Evolutionary conservation across 1,284 basidiomycete species (phyloP), one percentile per base, ranked within the genome.

Genomic region (Cutaneotrichosporon cutaneum): DNA sequence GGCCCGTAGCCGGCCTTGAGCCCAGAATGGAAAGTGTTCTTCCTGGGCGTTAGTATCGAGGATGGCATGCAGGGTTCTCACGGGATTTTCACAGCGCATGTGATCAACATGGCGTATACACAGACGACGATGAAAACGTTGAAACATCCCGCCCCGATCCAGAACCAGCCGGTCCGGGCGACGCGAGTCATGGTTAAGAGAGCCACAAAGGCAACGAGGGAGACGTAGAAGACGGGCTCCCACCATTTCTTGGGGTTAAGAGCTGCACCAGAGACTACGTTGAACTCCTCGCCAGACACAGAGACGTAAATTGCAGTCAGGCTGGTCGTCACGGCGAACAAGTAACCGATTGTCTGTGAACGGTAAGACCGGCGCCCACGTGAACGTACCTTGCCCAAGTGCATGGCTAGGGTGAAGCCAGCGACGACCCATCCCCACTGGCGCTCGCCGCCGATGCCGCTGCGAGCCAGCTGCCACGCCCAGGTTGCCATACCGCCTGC

Each of bases 401-500:
- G 77, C 35, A 72, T 73, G 2, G 74, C 77, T 42, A 78, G 68
- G 5, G 76, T 75, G 24, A 75, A 64, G 24, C 77, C 77, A 24
- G 68, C 70, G 60, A 78, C 68, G 42, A 75, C 55, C 77, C 77
- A 78, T 3, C 70, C 73, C 76, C 76, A 77, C 14, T 62, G 62
- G 24, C 77, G 56, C 59, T 78, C 77, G 3, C 72, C 68, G 5
- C 77, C 72, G 1, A 77, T 62, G 2, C 77, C 74, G 1, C 69
- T 71, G 55, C 74, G 60, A 13, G 76, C 76, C 30, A 61, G 53
- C 53, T 74, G 75, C 77, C 77, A 78, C 1, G 75, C 68, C 77
- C 77, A 78, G 3, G 72, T 72, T 0, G 73, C 68, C 72, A 77
- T 76, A 0, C 75, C 77, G 1, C 77, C 77, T 4, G 76, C 69